Base-by-base conservation (phyloP, 495 filamentous ascomycete genomes). In the Aspergillus avenaceus region DNA sequence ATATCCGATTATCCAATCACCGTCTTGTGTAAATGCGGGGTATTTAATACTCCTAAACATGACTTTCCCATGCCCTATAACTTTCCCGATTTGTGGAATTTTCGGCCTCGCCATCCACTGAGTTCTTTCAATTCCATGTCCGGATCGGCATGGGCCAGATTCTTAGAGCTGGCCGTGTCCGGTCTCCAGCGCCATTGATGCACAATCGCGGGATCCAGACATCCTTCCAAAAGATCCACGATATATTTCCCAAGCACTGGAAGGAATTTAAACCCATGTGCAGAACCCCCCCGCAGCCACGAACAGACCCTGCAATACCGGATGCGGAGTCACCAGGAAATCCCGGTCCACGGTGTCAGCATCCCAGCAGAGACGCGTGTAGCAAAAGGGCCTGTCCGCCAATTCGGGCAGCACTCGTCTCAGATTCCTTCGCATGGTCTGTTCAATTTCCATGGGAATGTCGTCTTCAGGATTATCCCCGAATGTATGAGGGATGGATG, bases 201-300 rank as follows among this genome's bases (percentile, higher is more conserved):
- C 8, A 19, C 31, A 12, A 52, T 40, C 24, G 45, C 24, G 0
- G 31, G 29, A 13, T 45, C 49, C 31, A 46, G 16, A 2, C 29
- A 40, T 25, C 61, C 65, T 22, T 77, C 69, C 19, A 75, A 40
- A 13, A 56, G 58, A 41, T 75, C 68, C 14, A 55, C 65, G 25
- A 75, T 58, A 9, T 70, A 60, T 32, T 60, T 54, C 0, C 73
- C 73, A 8, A 74, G 53, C 21, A 62, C 62, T 2, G 71, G 66
- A 25, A 69, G 66, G 19, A 63, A 61, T 53, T 69, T 72, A 45
- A 75, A 73, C 5, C 68, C 68, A 40, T 73, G 67, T 14, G 67
- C 72, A 22, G 65, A 72, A n/a, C 2, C 68, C 72, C 3, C 70
- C 72, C 7, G 63, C 59, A 3, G 65, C 68, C 8, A 75, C 22